Conservation (phyloP, 306 rosid genomes). For the Elaeagnus macrophylla region DNA sequence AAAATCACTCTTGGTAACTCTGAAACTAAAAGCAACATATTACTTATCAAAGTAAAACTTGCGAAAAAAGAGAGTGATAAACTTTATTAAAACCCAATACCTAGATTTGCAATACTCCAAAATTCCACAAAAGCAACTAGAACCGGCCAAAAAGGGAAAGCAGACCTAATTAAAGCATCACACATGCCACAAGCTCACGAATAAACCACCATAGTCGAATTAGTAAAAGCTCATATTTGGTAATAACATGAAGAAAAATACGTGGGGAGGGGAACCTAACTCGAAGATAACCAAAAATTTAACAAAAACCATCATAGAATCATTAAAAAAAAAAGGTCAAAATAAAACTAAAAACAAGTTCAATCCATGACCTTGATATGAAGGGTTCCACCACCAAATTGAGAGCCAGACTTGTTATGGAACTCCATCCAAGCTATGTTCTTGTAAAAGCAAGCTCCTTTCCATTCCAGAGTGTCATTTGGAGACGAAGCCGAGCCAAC, state of each 20-base stretch:
- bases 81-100: too few species aligned
- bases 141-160: too few species aligned
- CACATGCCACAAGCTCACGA: not conserved
- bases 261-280: too few species aligned
- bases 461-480: conserved; percentile 33
- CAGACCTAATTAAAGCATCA: not conserved
- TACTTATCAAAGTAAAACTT: not conserved
- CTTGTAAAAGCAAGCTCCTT: conserved; percentile 71
- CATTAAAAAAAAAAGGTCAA: too few species aligned
- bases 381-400: conserved; percentile 92
- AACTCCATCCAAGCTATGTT: conserved; percentile 83
- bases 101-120: too few species aligned
- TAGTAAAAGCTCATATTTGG: too few species aligned
- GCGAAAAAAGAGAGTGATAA: not conserved
- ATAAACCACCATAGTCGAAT: not conserved
- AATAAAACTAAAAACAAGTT: not conserved
- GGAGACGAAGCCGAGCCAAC: conserved; percentile 62
- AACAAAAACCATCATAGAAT: too few species aligned
- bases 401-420: conserved; percentile 45
- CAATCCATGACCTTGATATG: conserved; percentile 51
- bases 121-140: too few species aligned
- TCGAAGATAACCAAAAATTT: too few species aligned
- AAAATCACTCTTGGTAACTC: not conserved
- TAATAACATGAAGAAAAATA: too few species aligned
- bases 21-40: not conserved